These are phyloP conservation scores for Fraxinus excelsior DNA, from an alignment of 257 asterid genomes.

Conservation along the genomic window DNA sequence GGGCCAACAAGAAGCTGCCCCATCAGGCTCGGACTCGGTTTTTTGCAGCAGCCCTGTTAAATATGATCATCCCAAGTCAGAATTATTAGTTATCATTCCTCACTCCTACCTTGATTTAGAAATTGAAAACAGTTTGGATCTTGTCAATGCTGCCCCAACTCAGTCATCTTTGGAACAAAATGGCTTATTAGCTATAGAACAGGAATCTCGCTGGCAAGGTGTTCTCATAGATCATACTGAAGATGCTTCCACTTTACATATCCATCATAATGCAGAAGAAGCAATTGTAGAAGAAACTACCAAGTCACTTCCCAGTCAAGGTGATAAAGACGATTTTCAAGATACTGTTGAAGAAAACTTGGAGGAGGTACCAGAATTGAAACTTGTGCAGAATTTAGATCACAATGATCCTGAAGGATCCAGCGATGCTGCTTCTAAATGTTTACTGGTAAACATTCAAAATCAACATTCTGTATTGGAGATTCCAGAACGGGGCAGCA, in stretches of 20 bases:
- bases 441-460: constrained; percentile 25
- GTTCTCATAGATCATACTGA: constrained; percentile 17
- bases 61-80: constrained; percentile 30
- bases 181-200: constrained; percentile 33
- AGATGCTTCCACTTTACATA: constrained; percentile 27
- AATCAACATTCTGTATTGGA: constrained; percentile 34
- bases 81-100: constrained; percentile 26
- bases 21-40: constrained; percentile 24
- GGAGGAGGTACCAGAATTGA: constrained; percentile 35
- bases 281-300: constrained; percentile 20
- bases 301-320: constrained; percentile 31
- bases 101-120: constrained; percentile 28
- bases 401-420: constrained; percentile 31
- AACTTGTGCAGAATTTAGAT: constrained; percentile 35
- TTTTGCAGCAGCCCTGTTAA: constrained; percentile 18
- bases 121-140: constrained; percentile 32
- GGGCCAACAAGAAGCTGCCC: constrained; percentile 33
- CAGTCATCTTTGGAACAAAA: constrained; percentile 38
- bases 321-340: constrained; percentile 31
- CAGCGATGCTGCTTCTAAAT: constrained; percentile 24
- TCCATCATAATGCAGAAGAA: constrained; percentile 31
- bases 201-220: constrained; percentile 34
- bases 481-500: constrained; percentile 33
- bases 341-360: constrained; percentile 24
- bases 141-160: constrained; percentile 23